Evolutionary conservation across 108 stramenopile genomes (phyloP).

Genomic region (Nitzschia sp.): DNA sequence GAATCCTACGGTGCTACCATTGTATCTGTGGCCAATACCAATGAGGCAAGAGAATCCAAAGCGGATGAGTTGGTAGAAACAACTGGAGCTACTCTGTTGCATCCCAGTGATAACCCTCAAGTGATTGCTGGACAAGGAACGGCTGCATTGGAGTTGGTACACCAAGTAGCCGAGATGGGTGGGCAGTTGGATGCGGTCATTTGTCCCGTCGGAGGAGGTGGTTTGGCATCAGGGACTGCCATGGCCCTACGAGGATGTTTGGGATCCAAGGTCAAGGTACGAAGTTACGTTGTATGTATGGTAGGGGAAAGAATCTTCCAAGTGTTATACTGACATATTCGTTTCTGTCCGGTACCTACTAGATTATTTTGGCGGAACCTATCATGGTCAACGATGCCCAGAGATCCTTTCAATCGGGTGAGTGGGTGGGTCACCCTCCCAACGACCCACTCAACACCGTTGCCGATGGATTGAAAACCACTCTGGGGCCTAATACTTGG

Average conservation of each 20-base stretch:
- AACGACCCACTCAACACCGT: conserved; percentile 54
- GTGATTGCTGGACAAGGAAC: conserved; percentile 90
- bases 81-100: conserved; percentile 54
- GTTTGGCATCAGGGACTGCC: conserved; percentile 51
- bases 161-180: conserved; percentile 44
- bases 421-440: conserved; percentile 26
- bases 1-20: conserved; percentile 70
- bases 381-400: conserved; percentile 36
- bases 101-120: conserved; percentile 68
- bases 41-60: conserved; percentile 44
- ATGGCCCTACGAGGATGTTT: conserved; percentile 32
- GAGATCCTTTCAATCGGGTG: conserved; percentile 28
- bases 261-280: conserved; percentile 28
- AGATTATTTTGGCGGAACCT: conserved; percentile 44
- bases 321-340: background rate
- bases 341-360: background rate
- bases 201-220: conserved; percentile 66
- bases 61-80: conserved; percentile 42
- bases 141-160: conserved; percentile 64
- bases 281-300: background rate
- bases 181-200: conserved; percentile 53
- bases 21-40: conserved; percentile 55
- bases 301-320: background rate
- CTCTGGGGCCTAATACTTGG: conserved; percentile 58
- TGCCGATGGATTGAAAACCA: conserved; percentile 61